Evolutionary conservation across 2,329 filamentous ascomycete species (phyloP).

Genomic region (Penicillium decumbens): DNA sequence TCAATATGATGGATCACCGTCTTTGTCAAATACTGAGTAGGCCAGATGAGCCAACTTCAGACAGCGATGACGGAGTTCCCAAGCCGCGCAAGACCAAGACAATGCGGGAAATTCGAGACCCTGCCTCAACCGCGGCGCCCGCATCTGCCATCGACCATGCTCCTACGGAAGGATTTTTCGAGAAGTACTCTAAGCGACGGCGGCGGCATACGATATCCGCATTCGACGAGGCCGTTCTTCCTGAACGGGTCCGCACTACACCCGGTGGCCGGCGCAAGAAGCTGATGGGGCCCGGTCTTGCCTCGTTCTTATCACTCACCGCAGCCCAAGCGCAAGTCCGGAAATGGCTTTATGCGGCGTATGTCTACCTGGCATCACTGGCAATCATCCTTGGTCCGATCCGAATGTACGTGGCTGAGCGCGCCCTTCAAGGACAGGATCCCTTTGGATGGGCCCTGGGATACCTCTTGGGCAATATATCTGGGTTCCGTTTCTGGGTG

Average conservation of each 20-base stretch:
- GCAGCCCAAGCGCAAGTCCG: conserved; percentile 68
- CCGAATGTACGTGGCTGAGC: conserved; percentile 61
- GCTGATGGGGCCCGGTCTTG: conserved; percentile 58
- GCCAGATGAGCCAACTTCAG: conserved; percentile 35
- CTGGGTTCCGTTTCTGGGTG: conserved; percentile 66
- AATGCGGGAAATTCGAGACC: conserved; percentile 18
- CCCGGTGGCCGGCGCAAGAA: conserved; percentile 63
- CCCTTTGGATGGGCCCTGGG: conserved; percentile 89
- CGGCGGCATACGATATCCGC: conserved; percentile 53
- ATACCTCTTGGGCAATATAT: conserved; percentile 78
- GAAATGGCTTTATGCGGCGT: conserved; percentile 79
- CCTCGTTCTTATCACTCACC: conserved; percentile 75
- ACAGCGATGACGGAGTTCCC: conserved; percentile 33
- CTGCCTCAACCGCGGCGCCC: conserved; percentile 13
- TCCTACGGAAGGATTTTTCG: conserved; percentile 23
- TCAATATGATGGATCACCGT: conserved; percentile 42
- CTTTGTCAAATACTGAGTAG: conserved; percentile 49
- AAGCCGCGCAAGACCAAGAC: conserved; percentile 37
- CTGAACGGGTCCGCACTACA: conserved; percentile 44
- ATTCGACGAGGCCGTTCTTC: conserved; percentile 29
- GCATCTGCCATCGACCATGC: conserved; percentile 23
- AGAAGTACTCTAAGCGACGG: conserved; percentile 16
- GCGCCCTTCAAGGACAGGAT: conserved; percentile 67
- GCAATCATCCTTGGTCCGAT: conserved; percentile 66
- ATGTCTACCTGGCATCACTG: conserved; percentile 66